Base-by-base conservation (phyloP, 2,329 filamentous ascomycete genomes). In the Fusarium foetens region DNA sequence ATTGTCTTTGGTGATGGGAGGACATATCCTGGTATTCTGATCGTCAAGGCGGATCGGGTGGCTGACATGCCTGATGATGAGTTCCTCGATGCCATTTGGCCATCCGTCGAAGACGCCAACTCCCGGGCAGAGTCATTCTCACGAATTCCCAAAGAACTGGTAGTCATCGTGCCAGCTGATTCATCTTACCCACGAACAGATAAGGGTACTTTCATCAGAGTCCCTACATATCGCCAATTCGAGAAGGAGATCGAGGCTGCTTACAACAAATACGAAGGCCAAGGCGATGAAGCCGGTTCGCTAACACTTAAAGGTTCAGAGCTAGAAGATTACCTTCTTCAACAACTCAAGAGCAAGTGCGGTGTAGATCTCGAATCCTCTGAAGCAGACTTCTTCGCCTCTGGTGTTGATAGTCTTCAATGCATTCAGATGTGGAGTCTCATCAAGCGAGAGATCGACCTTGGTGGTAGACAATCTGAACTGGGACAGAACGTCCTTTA, bases 401-500 rank as follows among this genome's bases (percentile, higher is more conserved):
- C 84, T 1, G 89, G 89, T 0, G 81, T 91, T 4, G 90, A 91
- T 76, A 89, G 86, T 49, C 78, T 91, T 31, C 87, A 89, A 68
- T 86, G 88, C 3, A 88, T 90, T 33, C 84, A 86, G 58, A 84
- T 89, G 63, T 84, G 89, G 69, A 83, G 83, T 21, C 78, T 82
- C 3, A 85, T 92, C 33, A 79, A 87, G 58, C 84, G 84, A 17
- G 81, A 85, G 2, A 75, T 91, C 5, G 83, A 89, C 31, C 73
- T 89, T 3, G 81, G 83, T 3, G 84, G 84, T 0, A 79, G 83
- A 19, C 73, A 75, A 12, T 31, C 69, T 0, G 77, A 81, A 14
- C 77, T 91, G 0, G 83, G 84, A 0, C 85, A 87, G 52, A 91
- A 90, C 54, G 82, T 91, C 0, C 83, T 90, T 0, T 92, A 89